Conservation (phyloP, 306 rosid species). For the Canavalia gladiata region DNA sequence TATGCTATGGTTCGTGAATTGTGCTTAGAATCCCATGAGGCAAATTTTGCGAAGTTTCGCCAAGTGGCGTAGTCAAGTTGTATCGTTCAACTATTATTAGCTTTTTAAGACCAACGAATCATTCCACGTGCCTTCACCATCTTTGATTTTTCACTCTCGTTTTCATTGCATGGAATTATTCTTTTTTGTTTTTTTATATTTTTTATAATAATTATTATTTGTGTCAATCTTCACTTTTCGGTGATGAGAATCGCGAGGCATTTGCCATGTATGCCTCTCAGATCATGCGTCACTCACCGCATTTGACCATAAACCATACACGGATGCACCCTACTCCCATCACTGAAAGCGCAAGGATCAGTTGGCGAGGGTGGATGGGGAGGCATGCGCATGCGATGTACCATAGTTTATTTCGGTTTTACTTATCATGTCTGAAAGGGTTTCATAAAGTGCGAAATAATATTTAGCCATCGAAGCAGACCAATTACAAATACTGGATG, state of each 20-base stretch:
- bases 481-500: not conserved
- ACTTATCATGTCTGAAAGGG: not conserved
- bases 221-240: not conserved
- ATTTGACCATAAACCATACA: not conserved
- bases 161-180: conserved; percentile 5
- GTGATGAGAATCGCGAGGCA: conserved; percentile 14
- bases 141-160: not conserved
- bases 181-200: not conserved
- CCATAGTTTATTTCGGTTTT: not conserved
- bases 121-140: conserved; percentile 14
- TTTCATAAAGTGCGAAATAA: not conserved
- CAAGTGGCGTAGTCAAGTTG: conserved; percentile 43
- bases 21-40: not conserved
- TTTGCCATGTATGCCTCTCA: not conserved
- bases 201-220: not conserved
- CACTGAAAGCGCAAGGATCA: conserved; percentile 3
- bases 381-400: conserved; percentile 16
- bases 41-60: conserved; percentile 17
- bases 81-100: conserved; percentile 2
- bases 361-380: not conserved
- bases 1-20: not conserved
- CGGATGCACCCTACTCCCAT: not conserved
- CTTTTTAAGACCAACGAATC: not conserved
- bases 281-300: not conserved
- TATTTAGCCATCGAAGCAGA: conserved; percentile 41